Evolutionary conservation across 2,329 filamentous ascomycete genomes (phyloP), one percentile per base, ranked within the genome.

Genomic region (Helotiales sp.): DNA sequence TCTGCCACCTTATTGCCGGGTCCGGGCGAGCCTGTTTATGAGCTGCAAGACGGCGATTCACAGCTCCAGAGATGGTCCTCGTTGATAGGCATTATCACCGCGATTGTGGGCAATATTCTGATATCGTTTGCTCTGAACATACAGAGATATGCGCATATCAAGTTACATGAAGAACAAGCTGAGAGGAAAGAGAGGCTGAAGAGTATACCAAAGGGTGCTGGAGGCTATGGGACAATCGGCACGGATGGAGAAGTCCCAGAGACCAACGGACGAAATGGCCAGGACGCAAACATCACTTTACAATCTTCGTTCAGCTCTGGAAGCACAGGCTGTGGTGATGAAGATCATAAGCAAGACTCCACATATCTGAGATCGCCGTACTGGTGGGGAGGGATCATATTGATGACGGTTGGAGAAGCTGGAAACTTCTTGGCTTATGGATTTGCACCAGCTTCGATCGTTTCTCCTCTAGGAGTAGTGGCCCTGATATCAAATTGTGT

Each of bases 381-480:
- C 71, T 99, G 95, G 95, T 99, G 95, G 95, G 76, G 87, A 30
- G 95, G 95, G 19, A 93, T 98, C 64, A 82, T 96, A 15, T 80
- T 99, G 59, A 99, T 99, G 84, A 91, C 88, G 0, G 77, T 96
- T 24, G 95, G 95, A 57, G 95, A 99, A 76, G 88, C 90, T 70
- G 95, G 95, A 52, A 99, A 99, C 73, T 99, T 99, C 70, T 77
- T 99, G 62, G 95, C 95, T 0, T 99, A 99, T 70, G 95, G 95
- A 24, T 99, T 99, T 72, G 95, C 95, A 29, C 95, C 95, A 3
- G 95, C 95, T 7, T 98, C 95, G 13, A 97, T 99, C 67, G 95
- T 99, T 40, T 97, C 93, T 31, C 95, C 95, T 0, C 80, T 99
- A 5, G 95, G 95, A 9, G 95, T 99, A n/a, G 95, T 99, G 12